Conservation (phyloP, 2,329 filamentous ascomycete genomes). For the Aspergillus sclerotialis region DNA sequence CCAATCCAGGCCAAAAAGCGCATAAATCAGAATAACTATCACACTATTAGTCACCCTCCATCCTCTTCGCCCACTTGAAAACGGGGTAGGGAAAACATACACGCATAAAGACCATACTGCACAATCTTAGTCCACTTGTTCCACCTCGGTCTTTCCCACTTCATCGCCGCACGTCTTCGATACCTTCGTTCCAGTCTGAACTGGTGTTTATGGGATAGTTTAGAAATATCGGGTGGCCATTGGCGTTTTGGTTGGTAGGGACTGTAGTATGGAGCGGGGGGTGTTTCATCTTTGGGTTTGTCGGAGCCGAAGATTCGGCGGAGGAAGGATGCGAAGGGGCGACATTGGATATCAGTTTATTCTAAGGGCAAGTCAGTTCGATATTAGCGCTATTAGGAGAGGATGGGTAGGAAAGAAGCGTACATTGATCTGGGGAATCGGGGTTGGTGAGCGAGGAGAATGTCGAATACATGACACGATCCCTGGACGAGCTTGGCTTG, state of each 20-base stretch:
- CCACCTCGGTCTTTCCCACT: constrained; percentile 54
- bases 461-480: too few relatives aligned
- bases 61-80: background rate
- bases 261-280: constrained; percentile 38
- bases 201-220: constrained; percentile 58
- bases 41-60: background rate
- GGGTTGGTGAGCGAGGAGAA: too few relatives aligned
- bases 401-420: too few relatives aligned
- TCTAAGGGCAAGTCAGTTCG: too few relatives aligned
- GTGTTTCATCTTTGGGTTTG: constrained; percentile 6
- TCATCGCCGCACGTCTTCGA: constrained; percentile 53
- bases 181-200: constrained; percentile 63
- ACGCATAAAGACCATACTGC: constrained; percentile 49
- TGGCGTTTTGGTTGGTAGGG: constrained; percentile 53
- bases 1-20: constrained; percentile 40
- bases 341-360: too few relatives aligned
- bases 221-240: constrained; percentile 60
- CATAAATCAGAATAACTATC: constrained; percentile 36
- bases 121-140: constrained; percentile 51
- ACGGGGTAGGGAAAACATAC: constrained; percentile 29
- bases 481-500: too few relatives aligned
- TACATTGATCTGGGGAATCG: too few relatives aligned
- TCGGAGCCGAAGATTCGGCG: background rate
- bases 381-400: too few relatives aligned
- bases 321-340: background rate